phyloP scores from a whole-genome alignment of 2,329 filamentous ascomycete species.

The Bipolaris zeicola region DNA sequence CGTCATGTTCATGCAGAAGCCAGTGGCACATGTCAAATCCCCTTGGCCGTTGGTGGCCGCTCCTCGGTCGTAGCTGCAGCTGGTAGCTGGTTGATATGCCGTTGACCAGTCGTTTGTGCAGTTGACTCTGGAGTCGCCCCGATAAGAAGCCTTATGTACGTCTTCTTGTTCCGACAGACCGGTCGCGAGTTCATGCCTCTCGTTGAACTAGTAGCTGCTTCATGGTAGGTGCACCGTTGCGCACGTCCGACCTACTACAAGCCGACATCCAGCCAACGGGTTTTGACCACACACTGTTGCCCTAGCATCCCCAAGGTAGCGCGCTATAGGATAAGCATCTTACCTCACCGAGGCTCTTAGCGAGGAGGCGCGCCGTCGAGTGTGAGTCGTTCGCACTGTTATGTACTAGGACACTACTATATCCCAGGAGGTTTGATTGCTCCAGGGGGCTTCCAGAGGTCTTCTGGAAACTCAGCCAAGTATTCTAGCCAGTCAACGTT shows the following conservation, averaged over 20 bases:
- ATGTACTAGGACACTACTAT: slow-evolving; percentile 26
- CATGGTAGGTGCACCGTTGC: slow-evolving; percentile 39
- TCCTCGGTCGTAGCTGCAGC: slow-evolving; percentile 20
- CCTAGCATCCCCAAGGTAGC: slow-evolving; percentile 22
- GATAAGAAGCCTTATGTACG: slow-evolving; percentile 42
- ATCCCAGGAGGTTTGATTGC: slow-evolving; percentile 29
- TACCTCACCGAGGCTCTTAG: slow-evolving; percentile 26
- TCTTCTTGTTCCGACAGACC: slow-evolving; percentile 27
- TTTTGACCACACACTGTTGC: slow-evolving; percentile 7
- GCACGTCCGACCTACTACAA: slow-evolving; percentile 23
- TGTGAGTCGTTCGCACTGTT: slow-evolving; percentile 14
- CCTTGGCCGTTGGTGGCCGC: slow-evolving; percentile 17
- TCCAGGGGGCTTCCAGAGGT: slow-evolving; percentile 15
- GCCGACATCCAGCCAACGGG: slow-evolving; percentile 26
- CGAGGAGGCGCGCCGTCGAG: slow-evolving; percentile 25
- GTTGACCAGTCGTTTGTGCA: slow-evolving; percentile 22
- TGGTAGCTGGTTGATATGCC: slow-evolving; percentile 6
- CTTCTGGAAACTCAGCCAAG: slow-evolving; percentile 25
- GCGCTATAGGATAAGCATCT: slow-evolving; percentile 33
- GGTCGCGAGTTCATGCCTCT: slow-evolving; percentile 36
- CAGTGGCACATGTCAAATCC: slow-evolving; percentile 20
- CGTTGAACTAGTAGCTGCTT: slow-evolving; percentile 27
- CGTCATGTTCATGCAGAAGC: slow-evolving; percentile 16
- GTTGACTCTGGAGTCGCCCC: slow-evolving; percentile 24
- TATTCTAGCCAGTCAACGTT: slow-evolving; percentile 28